Evolutionary conservation across 371 early-diverging fungal species (phyloP), one percentile per base, ranked within the genome.

Genomic region (Mucor sp.): DNA sequence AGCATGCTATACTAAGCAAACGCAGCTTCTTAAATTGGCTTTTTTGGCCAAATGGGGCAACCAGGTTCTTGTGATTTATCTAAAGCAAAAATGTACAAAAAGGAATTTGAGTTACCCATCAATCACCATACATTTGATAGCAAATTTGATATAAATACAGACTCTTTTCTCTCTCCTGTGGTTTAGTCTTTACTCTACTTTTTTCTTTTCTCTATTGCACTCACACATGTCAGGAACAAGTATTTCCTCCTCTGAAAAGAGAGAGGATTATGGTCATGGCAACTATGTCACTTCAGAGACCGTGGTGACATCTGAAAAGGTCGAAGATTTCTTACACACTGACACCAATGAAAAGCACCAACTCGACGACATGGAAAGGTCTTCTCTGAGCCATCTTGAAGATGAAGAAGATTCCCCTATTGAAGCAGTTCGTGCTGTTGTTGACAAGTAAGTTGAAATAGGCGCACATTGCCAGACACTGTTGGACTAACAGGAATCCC

Each of bases 351-450:
- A 65, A 37, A 62, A 70, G 48, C 37, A 50, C 1, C 28, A 43
- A 1, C 47, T 47, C 44, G 44, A 60, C n/a, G 61, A 60, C 11
- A 8, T 41, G n/a, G 61, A 60, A 30, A 47, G 19, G 30, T 21
- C 25, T 6, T 60, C 27, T 47, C 15, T 28, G 2, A 27, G 43
- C 17, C 47, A 60, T 35, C 57, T 50, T 37, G 70, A 47, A 4
- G 48, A 67, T 27, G 11, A 35, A 27, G 66, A 66, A 27, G 90
- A 91, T 60, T 91, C 91, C 6, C 91, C 91, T 23, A 89, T 89
- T 63, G 91, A 91, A 75, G 89, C 86, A 77, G 92, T 91, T 48
- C 84, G 90, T 47, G 78, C 87, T 8, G 87, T 88, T 14, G 90
- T 91, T 32, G 30, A 41, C 17, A 62, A 68, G 53, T 69, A 61